Evolutionary conservation across 148 eudicot genomes (phyloP), one percentile per base, ranked within the genome.

Genomic region (Chenopodium formosanum): DNA sequence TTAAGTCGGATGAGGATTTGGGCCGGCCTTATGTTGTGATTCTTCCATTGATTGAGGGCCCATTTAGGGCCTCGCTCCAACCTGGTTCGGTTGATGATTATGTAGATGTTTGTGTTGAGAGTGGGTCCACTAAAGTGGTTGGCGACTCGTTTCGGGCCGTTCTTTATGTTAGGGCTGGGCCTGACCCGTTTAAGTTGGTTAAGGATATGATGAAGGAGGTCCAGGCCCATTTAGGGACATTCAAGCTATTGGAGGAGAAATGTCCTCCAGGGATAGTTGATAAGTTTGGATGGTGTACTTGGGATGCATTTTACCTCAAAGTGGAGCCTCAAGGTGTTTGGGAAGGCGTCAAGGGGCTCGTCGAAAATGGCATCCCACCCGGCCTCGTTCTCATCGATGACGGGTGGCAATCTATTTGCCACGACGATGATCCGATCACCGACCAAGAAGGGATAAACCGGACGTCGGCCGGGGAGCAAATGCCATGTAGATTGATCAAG

Each of bases 231-330:
- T 83, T 95, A 16, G 94, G 97, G 25, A 93, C 98, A 1, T 95
- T 95, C 79, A 87, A 68, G 80, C 87, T 95, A 0, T 66, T 95
- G 48, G 90, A 90, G 74, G 97, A 95, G 62, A 95, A 95, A 63
- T 74, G 86, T 1, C 92, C 96, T 1, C 96, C 98, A 0, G 90
- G 87, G 50, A 88, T 95, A 64, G 95, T 93, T 75, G 97, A 93
- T 81, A 92, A 92, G 37, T 95, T 95, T 82, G 98, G 98, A 32
- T 95, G 98, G 98, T 94, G 98, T 86, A 94, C 98, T 3, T 94
- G 98, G 98, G 98, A 94, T 63, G 98, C 98, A 9, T 94, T 94
- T 71, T 94, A 94, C 82, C 89, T 94, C 1, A 85, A 79, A 65
- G 98, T 94, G 75, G 92, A 93, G 23, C 98, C 98, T 20, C 83